Evolutionary conservation across 176 grass and related monocot genomes (phyloP).

Genomic region (Phoenix dactylifera): DNA sequence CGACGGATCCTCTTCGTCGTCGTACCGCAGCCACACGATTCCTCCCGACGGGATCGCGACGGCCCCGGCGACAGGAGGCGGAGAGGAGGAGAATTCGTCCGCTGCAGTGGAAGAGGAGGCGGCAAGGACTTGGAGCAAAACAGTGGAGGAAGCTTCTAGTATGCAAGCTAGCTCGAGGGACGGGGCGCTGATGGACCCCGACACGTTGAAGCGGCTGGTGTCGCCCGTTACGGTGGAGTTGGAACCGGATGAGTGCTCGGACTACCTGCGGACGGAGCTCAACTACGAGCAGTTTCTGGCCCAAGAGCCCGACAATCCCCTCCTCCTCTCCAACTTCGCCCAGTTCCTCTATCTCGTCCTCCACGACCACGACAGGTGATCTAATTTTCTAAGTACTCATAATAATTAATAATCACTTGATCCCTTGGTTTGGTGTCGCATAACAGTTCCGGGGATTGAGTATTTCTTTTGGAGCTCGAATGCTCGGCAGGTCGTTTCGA

Average conservation of each 20-base stretch:
- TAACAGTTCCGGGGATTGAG: no score
- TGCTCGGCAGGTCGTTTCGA: no score
- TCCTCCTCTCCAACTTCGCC: conserved; percentile 76
- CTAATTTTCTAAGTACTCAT: no score
- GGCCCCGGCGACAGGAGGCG: background rate
- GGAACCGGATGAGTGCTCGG: conserved; percentile 25
- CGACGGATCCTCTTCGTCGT: background rate
- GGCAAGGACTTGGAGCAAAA: conserved; percentile 40
- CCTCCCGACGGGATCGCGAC: background rate
- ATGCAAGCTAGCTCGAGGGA: conserved; percentile 42
- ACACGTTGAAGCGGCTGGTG: conserved; percentile 44
- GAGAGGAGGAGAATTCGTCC: background rate
- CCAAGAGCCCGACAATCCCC: conserved; percentile 58
- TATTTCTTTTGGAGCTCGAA: no score
- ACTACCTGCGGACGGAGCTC: conserved; percentile 36
- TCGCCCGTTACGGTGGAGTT: conserved; percentile 48
- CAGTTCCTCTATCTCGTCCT: conserved; percentile 74
- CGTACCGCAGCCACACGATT: background rate
- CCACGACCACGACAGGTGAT: conserved; percentile 61
- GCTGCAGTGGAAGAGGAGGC: conserved; percentile 20
- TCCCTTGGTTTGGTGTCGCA: no score
- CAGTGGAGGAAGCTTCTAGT: conserved; percentile 47
- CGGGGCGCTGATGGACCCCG: conserved; percentile 51
- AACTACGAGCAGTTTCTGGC: conserved; percentile 54
- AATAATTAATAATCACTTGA: no score